Evolutionary conservation across 129 eudicot genomes (phyloP).

Genomic region (Arctium minus): DNA sequence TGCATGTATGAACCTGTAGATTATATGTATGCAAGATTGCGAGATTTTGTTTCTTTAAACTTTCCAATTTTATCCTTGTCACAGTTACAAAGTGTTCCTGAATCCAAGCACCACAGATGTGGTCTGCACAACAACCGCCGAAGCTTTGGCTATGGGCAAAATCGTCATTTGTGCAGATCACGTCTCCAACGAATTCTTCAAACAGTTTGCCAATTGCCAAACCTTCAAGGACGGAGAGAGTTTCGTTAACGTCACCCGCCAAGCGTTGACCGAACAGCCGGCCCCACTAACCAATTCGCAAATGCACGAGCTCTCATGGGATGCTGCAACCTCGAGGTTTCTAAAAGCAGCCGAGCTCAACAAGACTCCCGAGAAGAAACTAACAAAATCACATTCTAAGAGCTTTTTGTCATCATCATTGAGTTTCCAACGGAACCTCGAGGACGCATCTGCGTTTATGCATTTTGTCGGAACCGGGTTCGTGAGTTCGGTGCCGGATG

Average conservation of each 20-base stretch:
- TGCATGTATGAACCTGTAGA: background rate
- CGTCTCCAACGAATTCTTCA: slow-evolving; percentile 87
- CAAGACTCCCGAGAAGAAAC: slow-evolving; percentile 33
- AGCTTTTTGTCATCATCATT: slow-evolving; percentile 57
- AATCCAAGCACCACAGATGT: slow-evolving; percentile 99
- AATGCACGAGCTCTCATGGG: slow-evolving; percentile 93
- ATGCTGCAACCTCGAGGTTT: slow-evolving; percentile 85
- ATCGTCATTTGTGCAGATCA: slow-evolving; percentile 91
- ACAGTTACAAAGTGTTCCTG: slow-evolving; percentile 88
- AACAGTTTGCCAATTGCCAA: slow-evolving; percentile 89
- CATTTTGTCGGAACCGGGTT: slow-evolving; percentile 73
- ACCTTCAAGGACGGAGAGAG: slow-evolving; percentile 61
- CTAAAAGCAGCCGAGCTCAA: slow-evolving; percentile 58
- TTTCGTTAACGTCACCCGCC: slow-evolving; percentile 62
- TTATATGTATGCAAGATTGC: background rate
- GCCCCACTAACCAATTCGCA: slow-evolving; percentile 58
- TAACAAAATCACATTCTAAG: slow-evolving; percentile 35
- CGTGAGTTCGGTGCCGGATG: slow-evolving; percentile 58
- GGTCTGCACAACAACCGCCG: slow-evolving; percentile 91
- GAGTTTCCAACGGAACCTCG: slow-evolving; percentile 48
- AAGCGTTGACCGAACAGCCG: slow-evolving; percentile 66
- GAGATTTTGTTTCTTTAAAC: background rate
- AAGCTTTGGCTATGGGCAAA: slow-evolving; percentile 97
- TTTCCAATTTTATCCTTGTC: slow-evolving; percentile 2
- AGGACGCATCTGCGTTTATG: slow-evolving; percentile 79